phyloP scores from a whole-genome alignment of 78 protist genomes.

The Polysphondylium violaceum region DNA sequence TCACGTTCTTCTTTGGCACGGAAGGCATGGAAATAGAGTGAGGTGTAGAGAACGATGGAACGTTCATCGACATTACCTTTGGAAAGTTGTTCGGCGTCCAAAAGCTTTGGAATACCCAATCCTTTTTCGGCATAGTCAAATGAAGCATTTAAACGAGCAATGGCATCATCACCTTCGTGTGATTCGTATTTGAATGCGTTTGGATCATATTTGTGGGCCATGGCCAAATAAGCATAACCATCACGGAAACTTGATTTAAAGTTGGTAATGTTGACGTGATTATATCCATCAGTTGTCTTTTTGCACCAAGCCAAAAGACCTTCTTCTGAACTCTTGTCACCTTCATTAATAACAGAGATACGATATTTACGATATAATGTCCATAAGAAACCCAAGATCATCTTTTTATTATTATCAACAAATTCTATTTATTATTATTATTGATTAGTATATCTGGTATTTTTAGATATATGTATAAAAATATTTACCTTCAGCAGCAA shows the following conservation, averaged over 20 bases:
- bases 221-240: slow-evolving; percentile 81
- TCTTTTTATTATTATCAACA: slow-evolving; percentile 80
- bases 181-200: slow-evolving; percentile 42
- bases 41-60: slow-evolving; percentile 80
- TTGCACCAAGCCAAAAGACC: slow-evolving; percentile 82
- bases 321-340: slow-evolving; percentile 80
- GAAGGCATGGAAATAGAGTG: slow-evolving; percentile 85
- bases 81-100: slow-evolving; percentile 82
- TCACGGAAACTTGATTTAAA: slow-evolving; percentile 57
- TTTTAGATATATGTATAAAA: background rate
- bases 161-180: slow-evolving; percentile 11
- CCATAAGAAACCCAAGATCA: slow-evolving; percentile 86
- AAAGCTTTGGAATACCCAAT: slow-evolving; percentile 72
- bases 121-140: slow-evolving; percentile 84
- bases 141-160: slow-evolving; percentile 75
- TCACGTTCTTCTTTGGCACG: slow-evolving; percentile 80
- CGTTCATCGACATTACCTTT: slow-evolving; percentile 87
- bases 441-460: background rate
- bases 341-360: slow-evolving; percentile 81
- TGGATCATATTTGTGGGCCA: slow-evolving; percentile 81
- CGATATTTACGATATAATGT: slow-evolving; percentile 84
- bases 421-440: slow-evolving; percentile 35
- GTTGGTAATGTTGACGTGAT: slow-evolving; percentile 57
- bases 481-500: slow-evolving; percentile 78
- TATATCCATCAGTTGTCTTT: slow-evolving; percentile 79